These are phyloP conservation scores for Chaetomium sp. DNA, from an alignment of 2,329 filamentous ascomycete species.

Conservation along the genomic window DNA sequence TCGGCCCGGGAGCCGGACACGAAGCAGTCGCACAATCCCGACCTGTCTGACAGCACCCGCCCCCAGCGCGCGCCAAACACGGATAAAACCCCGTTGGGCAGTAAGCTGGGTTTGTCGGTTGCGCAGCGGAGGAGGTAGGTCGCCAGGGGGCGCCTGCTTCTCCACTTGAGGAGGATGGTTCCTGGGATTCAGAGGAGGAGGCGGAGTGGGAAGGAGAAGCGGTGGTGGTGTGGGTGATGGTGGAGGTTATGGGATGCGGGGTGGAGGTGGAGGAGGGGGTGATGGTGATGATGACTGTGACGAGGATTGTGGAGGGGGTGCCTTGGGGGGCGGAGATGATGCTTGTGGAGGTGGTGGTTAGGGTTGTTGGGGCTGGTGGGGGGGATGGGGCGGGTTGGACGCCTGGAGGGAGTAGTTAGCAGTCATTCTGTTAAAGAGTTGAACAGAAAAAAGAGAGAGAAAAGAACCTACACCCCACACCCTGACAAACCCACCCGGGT, in stretches of 20 bases:
- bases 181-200: background rate
- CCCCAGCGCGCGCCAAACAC: conserved; percentile 76
- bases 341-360: conserved; percentile 36
- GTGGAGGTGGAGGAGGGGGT: conserved; percentile 26
- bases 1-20: conserved; percentile 56
- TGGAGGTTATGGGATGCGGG: conserved; percentile 30
- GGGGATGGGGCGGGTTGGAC: conserved; percentile 10
- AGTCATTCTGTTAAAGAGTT: conserved; percentile 14
- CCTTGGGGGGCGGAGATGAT: conserved; percentile 25
- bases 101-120: conserved; percentile 25
- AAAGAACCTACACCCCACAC: conserved; percentile 59
- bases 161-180: conserved; percentile 17
- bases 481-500: conserved; percentile 61
- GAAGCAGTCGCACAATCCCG: conserved; percentile 76
- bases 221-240: conserved; percentile 33
- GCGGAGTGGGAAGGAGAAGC: conserved; percentile 25
- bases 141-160: conserved; percentile 42
- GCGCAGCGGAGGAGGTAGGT: conserved; percentile 35
- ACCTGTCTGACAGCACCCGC: conserved; percentile 80
- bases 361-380: conserved; percentile 24
- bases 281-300: conserved; percentile 36
- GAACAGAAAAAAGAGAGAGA: background rate
- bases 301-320: conserved; percentile 35
- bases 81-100: conserved; percentile 92
- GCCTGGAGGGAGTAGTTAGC: conserved; percentile 29